These are phyloP conservation scores for Suillus brevipes DNA, from an alignment of 768 basidiomycete genomes.

Conservation along the genomic window DNA sequence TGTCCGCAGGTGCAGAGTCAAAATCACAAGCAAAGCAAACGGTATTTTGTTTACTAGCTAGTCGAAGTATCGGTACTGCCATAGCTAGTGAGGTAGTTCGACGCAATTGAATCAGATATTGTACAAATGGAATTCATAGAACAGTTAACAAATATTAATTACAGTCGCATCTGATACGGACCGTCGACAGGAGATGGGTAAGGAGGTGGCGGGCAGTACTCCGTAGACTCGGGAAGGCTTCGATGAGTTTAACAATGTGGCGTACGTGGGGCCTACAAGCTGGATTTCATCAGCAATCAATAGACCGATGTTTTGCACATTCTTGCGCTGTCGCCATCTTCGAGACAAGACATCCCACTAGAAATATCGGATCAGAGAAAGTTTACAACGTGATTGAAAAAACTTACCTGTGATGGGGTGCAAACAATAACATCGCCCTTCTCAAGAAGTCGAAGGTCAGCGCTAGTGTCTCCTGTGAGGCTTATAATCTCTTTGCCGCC, in stretches of 20 bases:
- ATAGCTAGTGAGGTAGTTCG: neutral
- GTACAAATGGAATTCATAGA: constrained; percentile 20
- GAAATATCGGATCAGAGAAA: constrained; percentile 7
- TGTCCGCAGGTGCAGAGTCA: too few relatives aligned
- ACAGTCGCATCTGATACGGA: constrained; percentile 74
- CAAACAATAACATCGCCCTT: constrained; percentile 93
- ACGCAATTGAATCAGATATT: constrained; percentile 9
- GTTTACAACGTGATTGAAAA: neutral
- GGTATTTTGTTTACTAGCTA: neutral
- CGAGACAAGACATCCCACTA: constrained; percentile 96
- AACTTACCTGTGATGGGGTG: constrained; percentile 82
- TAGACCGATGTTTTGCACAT: constrained; percentile 90
- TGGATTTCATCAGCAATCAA: constrained; percentile 96
- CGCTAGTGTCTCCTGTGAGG: constrained; percentile 91
- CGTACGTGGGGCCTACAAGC: constrained; percentile 93
- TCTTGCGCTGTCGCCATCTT: constrained; percentile 95
- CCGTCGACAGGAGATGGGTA: constrained; percentile 26
- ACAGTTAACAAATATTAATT: constrained; percentile 35
- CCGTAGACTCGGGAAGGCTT: constrained; percentile 18
- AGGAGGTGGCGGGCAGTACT: constrained; percentile 19
- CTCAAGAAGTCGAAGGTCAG: constrained; percentile 86
- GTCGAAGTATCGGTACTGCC: neutral
- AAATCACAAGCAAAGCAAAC: constrained; percentile 1
- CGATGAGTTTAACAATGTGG: constrained; percentile 29
- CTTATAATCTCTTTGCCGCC: constrained; percentile 94